phyloP scores from a whole-genome alignment of 2,329 filamentous ascomycete genomes.

The Calonectria naviculata region DNA sequence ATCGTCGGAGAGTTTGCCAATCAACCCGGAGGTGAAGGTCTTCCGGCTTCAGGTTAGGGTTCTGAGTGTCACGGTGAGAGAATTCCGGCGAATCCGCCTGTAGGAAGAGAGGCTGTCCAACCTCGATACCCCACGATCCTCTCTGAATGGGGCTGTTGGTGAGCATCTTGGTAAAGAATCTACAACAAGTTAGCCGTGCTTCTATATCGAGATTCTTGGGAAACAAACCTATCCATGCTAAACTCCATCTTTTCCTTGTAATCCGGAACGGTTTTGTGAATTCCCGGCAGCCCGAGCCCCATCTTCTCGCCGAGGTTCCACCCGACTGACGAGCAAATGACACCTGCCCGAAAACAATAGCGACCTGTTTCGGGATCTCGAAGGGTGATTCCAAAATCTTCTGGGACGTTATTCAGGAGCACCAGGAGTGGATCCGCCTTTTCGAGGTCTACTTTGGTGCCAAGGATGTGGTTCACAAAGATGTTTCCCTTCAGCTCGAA shows the following conservation, averaged over 20 bases:
- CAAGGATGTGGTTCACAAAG: constrained; percentile 77
- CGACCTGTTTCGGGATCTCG: constrained; percentile 77
- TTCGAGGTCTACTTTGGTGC: constrained; percentile 69
- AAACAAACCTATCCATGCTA: constrained; percentile 80
- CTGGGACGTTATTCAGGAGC: constrained; percentile 81
- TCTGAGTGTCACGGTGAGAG: constrained; percentile 67
- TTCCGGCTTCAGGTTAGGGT: constrained; percentile 63
- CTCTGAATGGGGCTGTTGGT: constrained; percentile 82
- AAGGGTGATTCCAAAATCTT: constrained; percentile 84
- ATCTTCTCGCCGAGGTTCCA: constrained; percentile 85
- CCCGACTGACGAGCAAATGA: constrained; percentile 83
- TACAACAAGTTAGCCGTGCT: constrained; percentile 41
- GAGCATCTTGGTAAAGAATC: constrained; percentile 85
- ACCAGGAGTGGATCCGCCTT: constrained; percentile 74
- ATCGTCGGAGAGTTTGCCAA: constrained; percentile 86
- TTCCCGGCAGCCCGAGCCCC: constrained; percentile 74
- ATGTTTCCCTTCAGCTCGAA: constrained; percentile 71
- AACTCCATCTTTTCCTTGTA: constrained; percentile 91
- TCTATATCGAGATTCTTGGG: rapidly evolving
- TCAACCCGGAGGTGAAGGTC: constrained; percentile 81
- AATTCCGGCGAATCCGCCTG: constrained; percentile 76
- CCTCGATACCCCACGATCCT: constrained; percentile 85
- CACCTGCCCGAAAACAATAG: constrained; percentile 80
- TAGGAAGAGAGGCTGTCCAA: constrained; percentile 80
- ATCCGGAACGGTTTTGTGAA: constrained; percentile 81